phyloP scores from a whole-genome alignment of 208 protist genomes.

The Leptomonas pyrrhocoris region DNA sequence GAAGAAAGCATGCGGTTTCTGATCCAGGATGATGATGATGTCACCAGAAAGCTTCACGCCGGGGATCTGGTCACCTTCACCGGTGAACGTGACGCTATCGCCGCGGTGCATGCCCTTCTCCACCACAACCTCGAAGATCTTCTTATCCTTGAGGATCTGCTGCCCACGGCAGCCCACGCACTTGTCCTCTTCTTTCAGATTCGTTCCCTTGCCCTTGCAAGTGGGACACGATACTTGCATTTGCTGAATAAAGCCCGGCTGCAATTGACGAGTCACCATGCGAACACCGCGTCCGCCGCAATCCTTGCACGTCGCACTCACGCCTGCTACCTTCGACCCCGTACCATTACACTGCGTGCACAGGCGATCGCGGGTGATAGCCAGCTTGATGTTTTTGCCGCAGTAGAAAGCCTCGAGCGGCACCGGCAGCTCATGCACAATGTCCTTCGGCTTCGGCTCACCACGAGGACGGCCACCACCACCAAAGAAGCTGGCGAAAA shows the following conservation, averaged over 20 bases:
- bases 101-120: slow-evolving; percentile 97
- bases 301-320: slow-evolving; percentile 86
- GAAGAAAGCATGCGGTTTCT: slow-evolving; percentile 96
- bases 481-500: slow-evolving; percentile 92
- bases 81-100: slow-evolving; percentile 96
- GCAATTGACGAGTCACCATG: slow-evolving; percentile 93
- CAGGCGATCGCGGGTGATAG: slow-evolving; percentile 91
- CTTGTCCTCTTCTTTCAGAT: slow-evolving; percentile 93
- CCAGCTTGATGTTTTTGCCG: slow-evolving; percentile 96
- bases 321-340: slow-evolving; percentile 79
- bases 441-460: slow-evolving; percentile 95
- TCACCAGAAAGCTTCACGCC: slow-evolving; percentile 94
- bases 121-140: slow-evolving; percentile 97
- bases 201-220: slow-evolving; percentile 94
- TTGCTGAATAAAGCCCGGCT: slow-evolving; percentile 97
- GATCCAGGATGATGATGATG: slow-evolving; percentile 97
- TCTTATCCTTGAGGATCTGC: slow-evolving; percentile 96
- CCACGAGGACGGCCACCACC: slow-evolving; percentile 83
- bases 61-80: slow-evolving; percentile 97
- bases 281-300: slow-evolving; percentile 95
- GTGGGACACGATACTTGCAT: slow-evolving; percentile 93
- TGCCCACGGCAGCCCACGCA: slow-evolving; percentile 95
- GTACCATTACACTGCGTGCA: slow-evolving; percentile 87
- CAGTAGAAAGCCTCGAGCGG: slow-evolving; percentile 98
- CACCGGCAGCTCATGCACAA: slow-evolving; percentile 94